Conservation (phyloP, 1,139 yeast species). For the Kurtzmaniella quercitrusa region DNA sequence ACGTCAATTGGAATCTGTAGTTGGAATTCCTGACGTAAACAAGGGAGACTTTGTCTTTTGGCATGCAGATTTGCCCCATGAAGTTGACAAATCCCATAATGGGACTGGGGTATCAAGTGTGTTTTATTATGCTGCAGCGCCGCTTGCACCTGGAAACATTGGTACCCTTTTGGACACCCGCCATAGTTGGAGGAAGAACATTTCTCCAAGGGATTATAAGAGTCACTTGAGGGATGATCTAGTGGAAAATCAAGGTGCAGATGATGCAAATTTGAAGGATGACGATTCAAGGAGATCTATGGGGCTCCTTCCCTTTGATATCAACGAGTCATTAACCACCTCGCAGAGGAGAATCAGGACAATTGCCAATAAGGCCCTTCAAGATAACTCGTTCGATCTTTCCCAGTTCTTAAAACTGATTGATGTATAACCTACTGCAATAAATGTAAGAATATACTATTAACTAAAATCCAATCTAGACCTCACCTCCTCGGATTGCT, state of each 20-base stretch:
- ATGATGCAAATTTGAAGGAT: slow-evolving; percentile 13
- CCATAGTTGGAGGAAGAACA: slow-evolving; percentile 9
- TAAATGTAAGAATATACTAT: background rate
- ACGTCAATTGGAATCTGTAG: slow-evolving; percentile 11
- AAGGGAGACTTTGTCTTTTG: slow-evolving; percentile 33
- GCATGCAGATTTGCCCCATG: slow-evolving; percentile 37
- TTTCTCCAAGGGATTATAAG: slow-evolving; percentile 14
- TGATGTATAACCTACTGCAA: background rate
- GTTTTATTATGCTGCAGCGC: slow-evolving; percentile 14
- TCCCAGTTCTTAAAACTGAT: background rate
- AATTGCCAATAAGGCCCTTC: slow-evolving; percentile 13
- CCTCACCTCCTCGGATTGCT: background rate
- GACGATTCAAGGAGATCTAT: slow-evolving; percentile 20
- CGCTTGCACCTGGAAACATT: slow-evolving; percentile 9
- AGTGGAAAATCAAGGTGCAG: slow-evolving; percentile 14
- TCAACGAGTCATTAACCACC: slow-evolving; percentile 13
- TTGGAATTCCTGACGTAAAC: slow-evolving; percentile 18
- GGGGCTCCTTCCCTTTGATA: slow-evolving; percentile 19
- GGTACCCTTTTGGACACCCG: slow-evolving; percentile 13
- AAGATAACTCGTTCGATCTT: background rate
- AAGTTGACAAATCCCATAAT: slow-evolving; percentile 26
- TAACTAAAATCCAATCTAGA: background rate
- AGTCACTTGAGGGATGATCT: slow-evolving; percentile 12
- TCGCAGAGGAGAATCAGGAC: slow-evolving; percentile 19
- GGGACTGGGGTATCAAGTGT: slow-evolving; percentile 31